Base-by-base conservation (phyloP, 495 filamentous ascomycete genomes). In the Durotheca rogersii region DNA sequence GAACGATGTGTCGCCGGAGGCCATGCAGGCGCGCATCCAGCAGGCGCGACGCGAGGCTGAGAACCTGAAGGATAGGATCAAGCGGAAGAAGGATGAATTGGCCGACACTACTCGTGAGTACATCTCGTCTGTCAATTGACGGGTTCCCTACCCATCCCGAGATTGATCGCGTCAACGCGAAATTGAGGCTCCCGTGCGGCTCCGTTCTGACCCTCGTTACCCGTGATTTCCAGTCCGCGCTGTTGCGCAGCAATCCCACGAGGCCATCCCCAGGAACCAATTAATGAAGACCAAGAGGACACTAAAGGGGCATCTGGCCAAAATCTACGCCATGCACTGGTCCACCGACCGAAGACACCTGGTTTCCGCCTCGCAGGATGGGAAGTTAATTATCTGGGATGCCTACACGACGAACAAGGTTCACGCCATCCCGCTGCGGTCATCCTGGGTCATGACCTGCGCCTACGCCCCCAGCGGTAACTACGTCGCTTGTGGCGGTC, bases 271-370 rank as follows among this genome's bases (percentile, higher is more conserved):
- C 40, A 85, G 87, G 64, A 92, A 91, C 64, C 86, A 88, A 62
- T 57, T 81, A 65, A 97, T 98, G 93, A 94, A 89, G 77, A 85
- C 90, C 50, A 90, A 92, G 71, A 87, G 89, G 66, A 94, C 90
- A 25, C 74, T 98, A 48, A 97, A 97, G 76, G 93, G 93, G 36
- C 93, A 98, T 81, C 74, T 98, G 23, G 93, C 93, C 46, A 98
- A 98, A 75, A 98, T 98, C 58, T 98, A 98, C 72, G 64, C 93
- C 54, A 98, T 98, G 93, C 94, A 98, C 75, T 98, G 93, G 93
- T 97, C 94, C 14, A 98, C 94, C 51, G 93, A 98, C 73, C 85
- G 93, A 64, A 88, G 93, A 71, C 94, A 97, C 72, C 82, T 98
- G 47, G 93, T 98, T 30, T 98, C 93, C 6, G 93, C 93, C 53